Base-by-base conservation (phyloP, 1,139 yeast species). In the Debaryomycetaceae sp. region DNA sequence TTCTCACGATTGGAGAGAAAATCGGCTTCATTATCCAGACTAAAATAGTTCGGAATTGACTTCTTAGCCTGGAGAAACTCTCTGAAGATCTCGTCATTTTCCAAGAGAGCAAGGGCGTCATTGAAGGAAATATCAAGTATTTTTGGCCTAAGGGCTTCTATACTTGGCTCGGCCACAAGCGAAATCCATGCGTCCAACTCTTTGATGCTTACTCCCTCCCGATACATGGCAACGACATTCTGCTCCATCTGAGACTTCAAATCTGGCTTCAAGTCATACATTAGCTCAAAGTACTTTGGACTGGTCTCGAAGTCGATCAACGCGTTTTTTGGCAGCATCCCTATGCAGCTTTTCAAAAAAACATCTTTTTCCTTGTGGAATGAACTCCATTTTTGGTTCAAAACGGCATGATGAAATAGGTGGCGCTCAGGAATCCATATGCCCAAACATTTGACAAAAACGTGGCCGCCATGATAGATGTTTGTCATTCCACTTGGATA, bases 391-490 rank as follows among this genome's bases (percentile, higher is more conserved):
- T 18, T 18, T 6, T 18, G 8, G 10, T 10, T 6, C 6, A 10
- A 7, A 7, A n/a, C 6, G 12, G n/a, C 7, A 22, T 7, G 7
- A n/a, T n/a, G n/a, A 12, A 6, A 22, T 13, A 22, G 12, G 6
- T 22, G n/a, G n/a, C 7, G 6, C 24, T 22, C 14, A 22, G 12
- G 7, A 7, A 22, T n/a, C 13, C 24, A 22, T 6, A n/a, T 16
- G 10, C 11, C 10, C 5, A 25, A 25, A 8, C 13, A 5, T 8
- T 16, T 12, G 6, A 27, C 11, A 20, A 20, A 22, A 14, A 38
- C 44, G 43, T 60, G 57, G 58, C 20, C 10, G 8, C 10, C 10
- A 10, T 18, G 20, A 18, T 7, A 18, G 6, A 18, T 18, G 10
- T 10, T 18, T 6, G 10, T 7, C 6, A 18, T 10, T 7, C 20